Conservation (phyloP, 108 stramenopile species). For the Phaeodactylum tricornutum region DNA sequence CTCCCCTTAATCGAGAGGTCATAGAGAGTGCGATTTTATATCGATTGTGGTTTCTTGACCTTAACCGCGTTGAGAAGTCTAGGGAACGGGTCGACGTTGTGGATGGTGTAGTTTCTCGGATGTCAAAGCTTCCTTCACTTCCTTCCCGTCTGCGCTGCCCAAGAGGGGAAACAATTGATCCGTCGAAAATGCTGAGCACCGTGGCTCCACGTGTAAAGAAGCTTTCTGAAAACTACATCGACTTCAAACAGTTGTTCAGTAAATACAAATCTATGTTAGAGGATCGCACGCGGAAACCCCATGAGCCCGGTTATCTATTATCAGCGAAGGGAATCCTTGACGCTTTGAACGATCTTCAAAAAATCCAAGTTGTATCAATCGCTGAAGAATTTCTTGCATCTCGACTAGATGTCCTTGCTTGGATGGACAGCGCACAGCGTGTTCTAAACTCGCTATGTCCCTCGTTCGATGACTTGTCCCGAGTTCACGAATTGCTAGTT, state of each 20-base stretch:
- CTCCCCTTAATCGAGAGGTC: constrained; percentile 31
- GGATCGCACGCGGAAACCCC: no score
- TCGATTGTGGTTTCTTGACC: constrained; percentile 49
- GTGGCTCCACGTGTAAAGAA: neutral
- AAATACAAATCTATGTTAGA: neutral
- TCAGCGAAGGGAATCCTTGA: no score
- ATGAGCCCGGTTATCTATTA: no score
- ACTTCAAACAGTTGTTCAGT: neutral
- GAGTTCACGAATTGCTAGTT: constrained; percentile 17
- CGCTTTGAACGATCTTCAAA: constrained; percentile 29
- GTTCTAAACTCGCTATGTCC: constrained; percentile 2
- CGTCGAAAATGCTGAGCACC: no score
- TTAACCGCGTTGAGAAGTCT: constrained; percentile 26
- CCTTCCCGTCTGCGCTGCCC: no score
- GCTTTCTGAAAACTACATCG: neutral
- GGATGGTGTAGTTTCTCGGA: constrained; percentile 16
- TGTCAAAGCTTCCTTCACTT: neutral
- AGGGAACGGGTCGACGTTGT: constrained; percentile 48
- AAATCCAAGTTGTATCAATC: constrained; percentile 38
- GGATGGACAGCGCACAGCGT: constrained; percentile 24
- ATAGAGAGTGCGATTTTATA: constrained; percentile 41
- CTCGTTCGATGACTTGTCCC: constrained; percentile 14
- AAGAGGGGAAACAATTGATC: no score
- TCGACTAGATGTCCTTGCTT: constrained; percentile 42
- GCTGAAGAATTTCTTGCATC: constrained; percentile 55